Conservation (phyloP, 768 basidiomycete genomes). For the Baorangia bicolor region DNA sequence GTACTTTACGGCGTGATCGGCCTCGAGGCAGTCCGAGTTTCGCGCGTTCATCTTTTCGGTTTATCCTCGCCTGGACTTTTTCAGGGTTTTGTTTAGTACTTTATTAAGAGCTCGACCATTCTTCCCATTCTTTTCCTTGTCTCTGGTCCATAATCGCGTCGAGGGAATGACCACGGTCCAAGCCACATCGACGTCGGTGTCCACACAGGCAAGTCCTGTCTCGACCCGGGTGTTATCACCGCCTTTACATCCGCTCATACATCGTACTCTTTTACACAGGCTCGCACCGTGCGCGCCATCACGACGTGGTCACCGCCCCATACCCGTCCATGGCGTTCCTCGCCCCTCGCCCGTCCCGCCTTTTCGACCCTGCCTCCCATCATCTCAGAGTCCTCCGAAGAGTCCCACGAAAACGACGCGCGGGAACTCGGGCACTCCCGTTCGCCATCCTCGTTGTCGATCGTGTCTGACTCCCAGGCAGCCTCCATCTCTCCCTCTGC, state of each 20-base stretch:
- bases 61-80: not conserved
- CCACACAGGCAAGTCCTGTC: constrained; percentile 15
- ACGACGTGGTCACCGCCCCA: constrained; percentile 10
- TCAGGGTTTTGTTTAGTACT: constrained; percentile 8
- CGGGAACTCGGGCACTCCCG: not conserved
- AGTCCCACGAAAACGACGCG: constrained; percentile 7
- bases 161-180: too few species aligned
- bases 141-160: too few species aligned
- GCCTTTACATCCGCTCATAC: not conserved
- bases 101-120: too few species aligned
- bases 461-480: constrained; percentile 12
- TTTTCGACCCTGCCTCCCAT: constrained; percentile 27
- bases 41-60: constrained; percentile 21
- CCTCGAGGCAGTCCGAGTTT: constrained; percentile 20
- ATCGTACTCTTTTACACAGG: not conserved
- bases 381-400: constrained; percentile 23
- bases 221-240: not conserved
- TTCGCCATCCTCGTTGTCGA: constrained; percentile 16
- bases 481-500: constrained; percentile 9
- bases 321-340: constrained; percentile 32
- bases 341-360: constrained; percentile 27
- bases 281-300: constrained; percentile 16
- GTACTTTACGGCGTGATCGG: constrained; percentile 12
- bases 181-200: not conserved
- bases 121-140: too few species aligned